Conservation (phyloP, 139 green algal genomes). For the Tetradesmus obliquus region DNA sequence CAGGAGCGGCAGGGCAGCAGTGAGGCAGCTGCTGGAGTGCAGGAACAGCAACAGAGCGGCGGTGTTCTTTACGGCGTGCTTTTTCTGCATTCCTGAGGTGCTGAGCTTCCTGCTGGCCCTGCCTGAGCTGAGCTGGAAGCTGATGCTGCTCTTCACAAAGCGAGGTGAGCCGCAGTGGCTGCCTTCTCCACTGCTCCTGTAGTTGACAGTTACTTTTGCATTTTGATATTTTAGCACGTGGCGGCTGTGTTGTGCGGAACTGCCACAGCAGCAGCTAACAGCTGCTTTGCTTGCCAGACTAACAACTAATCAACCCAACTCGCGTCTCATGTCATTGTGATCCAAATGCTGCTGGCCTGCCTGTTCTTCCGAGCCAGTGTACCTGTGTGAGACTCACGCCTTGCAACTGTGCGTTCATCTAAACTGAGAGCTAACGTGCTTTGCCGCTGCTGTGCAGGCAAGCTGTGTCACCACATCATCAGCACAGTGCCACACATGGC, state of each 20-base stretch:
- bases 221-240: not conserved
- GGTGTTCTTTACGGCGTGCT: not conserved
- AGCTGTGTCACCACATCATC: too few species aligned
- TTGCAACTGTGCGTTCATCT: not conserved
- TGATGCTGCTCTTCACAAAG: constrained; percentile 6
- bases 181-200: not conserved
- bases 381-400: not conserved
- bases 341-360: too few species aligned
- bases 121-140: constrained; percentile 8
- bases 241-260: not conserved
- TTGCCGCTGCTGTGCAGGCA: not conserved
- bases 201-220: not conserved
- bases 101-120: not conserved
- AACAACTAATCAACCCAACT: too few species aligned
- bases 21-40: not conserved
- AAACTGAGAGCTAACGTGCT: not conserved
- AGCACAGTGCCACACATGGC: not conserved
- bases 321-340: too few species aligned
- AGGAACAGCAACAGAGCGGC: not conserved
- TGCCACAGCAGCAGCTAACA: not conserved
- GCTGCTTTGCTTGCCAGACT: too few species aligned
- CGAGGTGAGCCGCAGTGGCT: not conserved
- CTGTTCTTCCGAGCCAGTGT: not conserved
- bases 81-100: not conserved
- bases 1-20: not conserved